These are phyloP conservation scores for Epichloe bromicola DNA, from an alignment of 2,329 filamentous ascomycete genomes.

Conservation along the genomic window DNA sequence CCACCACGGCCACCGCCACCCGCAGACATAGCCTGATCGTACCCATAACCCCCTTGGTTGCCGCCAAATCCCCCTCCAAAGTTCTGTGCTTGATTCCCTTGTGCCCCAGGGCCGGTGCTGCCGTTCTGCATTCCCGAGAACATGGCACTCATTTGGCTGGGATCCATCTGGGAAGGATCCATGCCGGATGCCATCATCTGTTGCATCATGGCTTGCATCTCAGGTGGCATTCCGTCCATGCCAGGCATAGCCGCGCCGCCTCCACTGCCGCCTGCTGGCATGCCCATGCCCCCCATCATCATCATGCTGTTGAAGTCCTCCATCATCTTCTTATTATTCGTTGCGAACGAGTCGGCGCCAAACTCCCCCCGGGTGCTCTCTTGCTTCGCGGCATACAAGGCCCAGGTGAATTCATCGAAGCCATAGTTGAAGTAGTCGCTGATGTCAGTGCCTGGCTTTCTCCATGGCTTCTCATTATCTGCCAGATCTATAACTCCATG, in stretches of 20 bases:
- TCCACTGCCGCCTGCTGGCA: constrained; percentile 25
- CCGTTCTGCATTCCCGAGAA: constrained; percentile 43
- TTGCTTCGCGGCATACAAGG: constrained; percentile 83
- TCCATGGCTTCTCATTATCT: constrained; percentile 87
- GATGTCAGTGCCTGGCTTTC: constrained; percentile 83
- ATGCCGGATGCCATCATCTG: constrained; percentile 55
- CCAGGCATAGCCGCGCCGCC: constrained; percentile 32
- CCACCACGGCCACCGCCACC: constrained; percentile 22
- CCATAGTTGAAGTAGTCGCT: constrained; percentile 99
- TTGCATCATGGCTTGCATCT: constrained; percentile 59
- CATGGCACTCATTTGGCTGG: constrained; percentile 44
- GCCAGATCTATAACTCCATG: constrained; percentile 40
- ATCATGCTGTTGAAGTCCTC: constrained; percentile 57
- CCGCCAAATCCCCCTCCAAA: constrained; percentile 42
- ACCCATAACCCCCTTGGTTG: constrained; percentile 39
- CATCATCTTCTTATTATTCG: constrained; percentile 66
- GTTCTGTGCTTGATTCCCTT: constrained; percentile 37
- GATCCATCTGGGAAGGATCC: constrained; percentile 55
- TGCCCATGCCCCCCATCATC: constrained; percentile 44
- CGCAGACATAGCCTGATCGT: constrained; percentile 34
- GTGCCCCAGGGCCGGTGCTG: constrained; percentile 28
- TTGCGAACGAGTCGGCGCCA: constrained; percentile 48
- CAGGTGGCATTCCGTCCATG: constrained; percentile 51
- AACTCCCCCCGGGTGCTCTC: constrained; percentile 67
- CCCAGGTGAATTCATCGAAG: constrained; percentile 98